Base-by-base conservation (phyloP, 2,329 filamentous ascomycete species). In the Coleophoma crateriformis region DNA sequence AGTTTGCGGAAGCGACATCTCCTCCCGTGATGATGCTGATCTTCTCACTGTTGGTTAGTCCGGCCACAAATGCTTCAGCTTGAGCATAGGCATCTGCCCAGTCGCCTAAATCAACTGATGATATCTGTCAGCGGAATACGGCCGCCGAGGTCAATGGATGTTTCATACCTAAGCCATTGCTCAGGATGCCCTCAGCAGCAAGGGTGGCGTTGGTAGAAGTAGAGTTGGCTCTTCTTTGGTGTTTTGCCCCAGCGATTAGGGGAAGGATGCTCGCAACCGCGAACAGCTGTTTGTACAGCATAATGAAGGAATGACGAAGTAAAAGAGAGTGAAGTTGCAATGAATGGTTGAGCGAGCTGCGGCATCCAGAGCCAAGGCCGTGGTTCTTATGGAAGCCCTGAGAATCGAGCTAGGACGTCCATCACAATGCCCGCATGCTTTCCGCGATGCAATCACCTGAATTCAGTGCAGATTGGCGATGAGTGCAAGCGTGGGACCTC, bases 11-110 rank as follows among this genome's bases (percentile, higher is more conserved):
- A 33, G 40, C 22, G 3, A 55, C 46, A 41, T 46, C 46, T 8
- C 47, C 46, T 19, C 68, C 67, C 34, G 65, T 64, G 3, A 68
- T 68, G 33, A 66, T 59, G 51, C 69, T 71, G 5, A 67, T 62
- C 49, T 74, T 73, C 51, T 74, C 71, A 33, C 69, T 66, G 7
- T 67, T 55, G 1, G 69, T 71, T 45, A 74, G 57, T 38, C 69
- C 62, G 0, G 63, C 61, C 13, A 73, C 67, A 13, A 74, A 59
- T 1, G 57, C 59, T 50, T 59, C 63, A 3, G 71, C 71, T 50
- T 68, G 67, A 12, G 56, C 47, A 34, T 67, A 67, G 0, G 68
- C 67, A 13, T 55, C 54, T 22, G 63, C 61, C 68, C 69, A 71
- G 8, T 59, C 53, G 6, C 67, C 67, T 11, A 63, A 53, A 4